Conservation (phyloP, 2,329 filamentous ascomycete species). For the Diaporthe sp. region DNA sequence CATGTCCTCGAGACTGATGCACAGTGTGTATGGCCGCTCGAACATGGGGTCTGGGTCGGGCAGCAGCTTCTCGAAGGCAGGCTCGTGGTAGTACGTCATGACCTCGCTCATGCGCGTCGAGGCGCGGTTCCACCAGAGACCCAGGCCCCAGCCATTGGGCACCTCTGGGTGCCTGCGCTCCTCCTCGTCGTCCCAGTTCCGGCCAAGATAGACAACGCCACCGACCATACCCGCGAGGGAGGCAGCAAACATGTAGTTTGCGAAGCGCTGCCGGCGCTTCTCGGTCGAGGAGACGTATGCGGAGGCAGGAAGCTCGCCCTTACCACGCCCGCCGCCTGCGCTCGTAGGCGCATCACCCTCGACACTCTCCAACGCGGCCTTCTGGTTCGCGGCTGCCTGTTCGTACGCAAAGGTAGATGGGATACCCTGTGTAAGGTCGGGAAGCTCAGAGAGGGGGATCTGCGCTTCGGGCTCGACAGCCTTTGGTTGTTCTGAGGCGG, state of each 20-base stretch:
- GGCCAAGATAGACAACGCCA: conserved; percentile 80
- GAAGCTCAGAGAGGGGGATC: conserved; percentile 75
- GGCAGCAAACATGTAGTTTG: conserved; percentile 77
- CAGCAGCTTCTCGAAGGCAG: conserved; percentile 91
- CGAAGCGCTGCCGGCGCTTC: conserved; percentile 79
- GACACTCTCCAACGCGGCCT: conserved; percentile 48
- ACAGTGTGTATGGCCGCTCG: conserved; percentile 90
- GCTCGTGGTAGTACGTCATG: conserved; percentile 94
- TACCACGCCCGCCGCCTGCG: conserved; percentile 64
- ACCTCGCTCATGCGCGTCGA: conserved; percentile 79
- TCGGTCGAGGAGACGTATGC: conserved; percentile 94
- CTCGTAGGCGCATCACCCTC: conserved; percentile 49
- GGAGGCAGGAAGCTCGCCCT: conserved; percentile 77
- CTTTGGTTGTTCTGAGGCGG: conserved; percentile 16
- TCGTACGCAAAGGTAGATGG: conserved; percentile 90
- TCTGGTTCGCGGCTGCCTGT: conserved; percentile 59
- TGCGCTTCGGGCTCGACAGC: conserved; percentile 38
- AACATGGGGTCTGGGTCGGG: conserved; percentile 83
- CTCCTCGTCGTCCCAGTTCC: conserved; percentile 89
- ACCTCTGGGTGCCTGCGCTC: conserved; percentile 74
- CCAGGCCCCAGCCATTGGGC: conserved; percentile 81
- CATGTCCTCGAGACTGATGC: conserved; percentile 92
- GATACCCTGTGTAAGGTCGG: conserved; percentile 93
- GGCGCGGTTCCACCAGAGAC: conserved; percentile 83
- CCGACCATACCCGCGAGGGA: conserved; percentile 66